Base-by-base conservation (phyloP, 2,329 filamentous ascomycete species). In the Aspergillus arachidicola region DNA sequence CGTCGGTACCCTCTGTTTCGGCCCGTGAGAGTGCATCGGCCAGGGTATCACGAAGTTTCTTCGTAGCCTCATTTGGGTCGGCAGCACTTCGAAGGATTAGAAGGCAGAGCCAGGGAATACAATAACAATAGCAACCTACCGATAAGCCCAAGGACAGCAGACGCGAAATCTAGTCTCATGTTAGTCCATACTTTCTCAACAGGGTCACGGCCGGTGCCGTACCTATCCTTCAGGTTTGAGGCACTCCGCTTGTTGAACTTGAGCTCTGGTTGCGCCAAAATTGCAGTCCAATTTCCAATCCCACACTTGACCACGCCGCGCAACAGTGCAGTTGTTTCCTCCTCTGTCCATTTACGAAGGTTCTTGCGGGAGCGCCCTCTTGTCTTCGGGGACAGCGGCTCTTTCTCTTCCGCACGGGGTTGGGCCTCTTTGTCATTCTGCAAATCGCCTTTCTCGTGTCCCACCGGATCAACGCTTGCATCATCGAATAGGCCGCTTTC, bases 251-350 rank as follows among this genome's bases (percentile, higher is more conserved):
- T 79, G 64, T 86, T 81, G 70, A 90, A 89, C 3, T 76, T 78
- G 62, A 86, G 84, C 38, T 87, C 84, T 19, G 83, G 73, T 66
- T 85, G 84, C 3, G 84, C 79, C 30, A 89, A 72, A 21, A 90
- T 89, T 66, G 83, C 84, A 61, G 87, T 89, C 87, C 87, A 90
- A 65, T 83, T 87, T 3, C 87, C 87, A 64, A 89, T 85, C 1
- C 87, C 87, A 68, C 86, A 88, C 65, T 82, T 84, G 43, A 84
- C 81, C 10, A 89, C 87, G 0, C 87, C 87, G 61, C 82, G 78
- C 14, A 89, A 76, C 30, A 90, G 73, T 66, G 85, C 80, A 32
- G 79, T 80, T 0, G 87, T 89, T 73, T 90, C 87, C 65, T 86
- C 79, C n/a, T 88, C 83, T 1, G 84, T 84, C 87, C 87, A 90